These are phyloP conservation scores for Monosporascus sp. DNA, from an alignment of 2,329 filamentous ascomycete genomes.

Conservation along the genomic window DNA sequence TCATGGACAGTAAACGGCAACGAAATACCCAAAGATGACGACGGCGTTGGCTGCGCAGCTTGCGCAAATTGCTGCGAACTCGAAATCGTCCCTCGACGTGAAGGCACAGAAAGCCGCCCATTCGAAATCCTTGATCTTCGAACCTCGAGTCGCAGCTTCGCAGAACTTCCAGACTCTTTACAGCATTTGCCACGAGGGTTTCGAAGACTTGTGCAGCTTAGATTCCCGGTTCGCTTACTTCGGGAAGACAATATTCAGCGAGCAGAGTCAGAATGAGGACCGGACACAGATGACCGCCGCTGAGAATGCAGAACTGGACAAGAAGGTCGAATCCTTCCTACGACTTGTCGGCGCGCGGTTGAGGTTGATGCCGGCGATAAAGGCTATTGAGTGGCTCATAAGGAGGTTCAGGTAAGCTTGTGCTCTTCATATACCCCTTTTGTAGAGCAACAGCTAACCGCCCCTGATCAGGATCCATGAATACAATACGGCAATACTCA, in stretches of 20 bases:
- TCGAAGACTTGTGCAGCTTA: constrained; percentile 82
- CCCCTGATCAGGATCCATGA: constrained; percentile 67
- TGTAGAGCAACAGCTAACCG: constrained; percentile 5
- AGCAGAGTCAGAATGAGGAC: constrained; percentile 86
- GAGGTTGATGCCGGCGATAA: constrained; percentile 79
- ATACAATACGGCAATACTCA: constrained; percentile 71
- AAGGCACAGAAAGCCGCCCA: constrained; percentile 90
- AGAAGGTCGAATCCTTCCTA: constrained; percentile 74
- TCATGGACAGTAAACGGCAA: constrained; percentile 10
- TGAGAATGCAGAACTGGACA: constrained; percentile 79
- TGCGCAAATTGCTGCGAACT: constrained; percentile 84
- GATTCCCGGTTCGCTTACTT: constrained; percentile 76
- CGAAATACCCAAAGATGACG: constrained; percentile 50
- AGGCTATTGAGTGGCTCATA: constrained; percentile 91
- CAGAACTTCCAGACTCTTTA: constrained; percentile 91
- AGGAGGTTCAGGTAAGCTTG: constrained; percentile 71
- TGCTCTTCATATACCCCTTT: neutral
- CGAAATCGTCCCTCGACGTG: constrained; percentile 83
- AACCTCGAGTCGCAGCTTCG: constrained; percentile 72
- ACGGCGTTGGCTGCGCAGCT: constrained; percentile 90
- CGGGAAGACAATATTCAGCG: constrained; percentile 77
- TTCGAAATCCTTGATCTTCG: constrained; percentile 92
- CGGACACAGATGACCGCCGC: constrained; percentile 73
- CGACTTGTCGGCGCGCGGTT: constrained; percentile 71
- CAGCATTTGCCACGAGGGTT: constrained; percentile 81